A percentile compares a stretch with the other conserved stretches of the same genome.
These are phyloP conservation scores for Amaranthus hypochondriacus DNA, from an alignment of 148 eudicot species.

Conservation along the genomic window DNA sequence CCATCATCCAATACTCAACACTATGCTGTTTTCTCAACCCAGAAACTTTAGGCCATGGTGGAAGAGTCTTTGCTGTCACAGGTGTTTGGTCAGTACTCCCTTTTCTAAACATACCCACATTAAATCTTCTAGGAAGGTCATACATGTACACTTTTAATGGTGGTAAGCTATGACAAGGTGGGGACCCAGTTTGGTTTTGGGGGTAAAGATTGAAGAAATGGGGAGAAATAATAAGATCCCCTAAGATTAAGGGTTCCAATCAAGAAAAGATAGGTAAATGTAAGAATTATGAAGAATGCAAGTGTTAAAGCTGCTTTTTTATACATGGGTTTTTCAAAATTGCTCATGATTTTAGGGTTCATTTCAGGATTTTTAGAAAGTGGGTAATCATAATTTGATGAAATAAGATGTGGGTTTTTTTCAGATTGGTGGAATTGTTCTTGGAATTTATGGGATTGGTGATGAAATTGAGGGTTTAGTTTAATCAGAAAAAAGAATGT, in stretches of 20 bases:
- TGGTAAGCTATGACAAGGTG: conserved; percentile 30
- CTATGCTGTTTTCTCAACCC: conserved; percentile 72
- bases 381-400: conserved; percentile 9
- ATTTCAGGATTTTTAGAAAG: neutral
- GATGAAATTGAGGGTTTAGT: too few relatives aligned
- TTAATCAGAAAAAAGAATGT: too few relatives aligned
- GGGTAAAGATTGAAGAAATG: conserved; percentile 26
- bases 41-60: conserved; percentile 54
- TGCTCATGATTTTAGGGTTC: conserved; percentile 9
- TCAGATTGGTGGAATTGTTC: too few relatives aligned
- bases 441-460: too few relatives aligned
- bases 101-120: conserved; percentile 52
- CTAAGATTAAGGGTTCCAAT: conserved; percentile 40
- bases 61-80: conserved; percentile 44
- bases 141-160: conserved; percentile 73
- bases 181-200: neutral
- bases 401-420: neutral
- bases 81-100: conserved; percentile 25
- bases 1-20: conserved; percentile 88
- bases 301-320: conserved; percentile 22
- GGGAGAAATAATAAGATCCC: conserved; percentile 29
- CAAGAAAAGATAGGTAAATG: conserved; percentile 26
- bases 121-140: conserved; percentile 63
- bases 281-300: conserved; percentile 20
- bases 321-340: conserved; percentile 31